phyloP scores from a whole-genome alignment of 1,284 basidiomycete genomes.

The Rhodotorula sp. region DNA sequence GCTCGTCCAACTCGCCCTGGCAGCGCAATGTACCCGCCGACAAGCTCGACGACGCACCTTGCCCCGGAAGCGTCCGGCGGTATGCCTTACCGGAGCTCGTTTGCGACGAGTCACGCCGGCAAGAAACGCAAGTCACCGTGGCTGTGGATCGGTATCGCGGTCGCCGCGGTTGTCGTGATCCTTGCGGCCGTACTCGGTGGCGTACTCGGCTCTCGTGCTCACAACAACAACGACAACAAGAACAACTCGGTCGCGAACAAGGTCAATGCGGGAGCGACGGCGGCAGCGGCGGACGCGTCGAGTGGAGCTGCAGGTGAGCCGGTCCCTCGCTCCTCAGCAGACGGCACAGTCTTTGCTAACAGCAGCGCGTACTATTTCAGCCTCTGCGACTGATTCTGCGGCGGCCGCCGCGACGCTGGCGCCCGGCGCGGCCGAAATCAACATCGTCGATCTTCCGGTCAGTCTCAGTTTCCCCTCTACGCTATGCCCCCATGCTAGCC shows the following conservation, averaged over 20 bases:
- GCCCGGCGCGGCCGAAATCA: not conserved
- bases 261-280: constrained; percentile 4
- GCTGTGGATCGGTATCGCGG: constrained; percentile 18
- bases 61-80: not conserved
- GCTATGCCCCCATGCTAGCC: no score
- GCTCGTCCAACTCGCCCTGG: no score
- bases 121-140: constrained; percentile 8
- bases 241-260: constrained; percentile 5
- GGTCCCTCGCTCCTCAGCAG: not conserved
- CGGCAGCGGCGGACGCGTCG: not conserved
- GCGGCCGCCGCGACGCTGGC: constrained; percentile 6
- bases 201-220: constrained; percentile 31
- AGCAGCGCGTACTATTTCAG: not conserved
- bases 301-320: not conserved
- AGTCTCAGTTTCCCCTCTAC: not conserved
- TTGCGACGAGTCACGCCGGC: not conserved
- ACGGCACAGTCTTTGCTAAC: not conserved
- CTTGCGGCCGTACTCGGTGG: constrained; percentile 38
- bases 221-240: constrained; percentile 20
- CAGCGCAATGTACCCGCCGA: not conserved
- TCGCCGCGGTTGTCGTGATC: constrained; percentile 25
- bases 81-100: not conserved
- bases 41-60: not conserved
- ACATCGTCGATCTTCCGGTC: constrained; percentile 21
- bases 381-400: no score